phyloP scores from a whole-genome alignment of 768 basidiomycete genomes.

The Strobilomyces dryophilus region DNA sequence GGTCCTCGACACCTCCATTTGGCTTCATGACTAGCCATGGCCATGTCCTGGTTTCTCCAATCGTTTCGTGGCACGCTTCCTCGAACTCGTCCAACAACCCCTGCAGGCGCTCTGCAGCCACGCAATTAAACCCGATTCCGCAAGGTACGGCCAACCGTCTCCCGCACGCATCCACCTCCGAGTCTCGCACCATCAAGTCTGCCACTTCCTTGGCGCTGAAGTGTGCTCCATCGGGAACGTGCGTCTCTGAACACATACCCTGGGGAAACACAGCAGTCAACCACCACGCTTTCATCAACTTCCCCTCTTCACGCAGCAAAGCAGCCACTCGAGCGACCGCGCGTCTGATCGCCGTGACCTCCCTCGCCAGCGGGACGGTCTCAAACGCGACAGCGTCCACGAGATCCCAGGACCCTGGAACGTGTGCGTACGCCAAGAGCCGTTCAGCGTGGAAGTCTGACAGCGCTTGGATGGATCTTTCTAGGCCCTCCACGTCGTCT shows the following conservation, averaged over 20 bases:
- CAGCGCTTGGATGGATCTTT: slow-evolving; percentile 47
- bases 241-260: slow-evolving; percentile 43
- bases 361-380: slow-evolving; percentile 65
- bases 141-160: slow-evolving; percentile 34
- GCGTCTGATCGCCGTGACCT: slow-evolving; percentile 59
- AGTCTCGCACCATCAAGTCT: slow-evolving; percentile 33
- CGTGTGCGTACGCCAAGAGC: slow-evolving; percentile 47
- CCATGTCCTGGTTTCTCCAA: slow-evolving; percentile 11
- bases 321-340: slow-evolving; percentile 46
- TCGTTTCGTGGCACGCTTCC: slow-evolving; percentile 13
- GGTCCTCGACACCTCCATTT: slow-evolving; percentile 45
- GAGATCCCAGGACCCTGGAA: slow-evolving; percentile 46
- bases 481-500: slow-evolving; percentile 30
- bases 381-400: slow-evolving; percentile 74
- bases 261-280: slow-evolving; percentile 60
- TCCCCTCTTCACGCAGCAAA: slow-evolving; percentile 16
- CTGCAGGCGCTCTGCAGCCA: slow-evolving; percentile 42
- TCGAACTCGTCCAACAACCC: slow-evolving; percentile 37
- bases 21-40: slow-evolving; percentile 69
- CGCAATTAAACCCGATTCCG: slow-evolving; percentile 77
- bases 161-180: slow-evolving; percentile 10
- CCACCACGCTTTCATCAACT: slow-evolving; percentile 65
- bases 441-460: slow-evolving; percentile 61
- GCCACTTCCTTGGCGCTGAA: slow-evolving; percentile 41
- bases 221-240: slow-evolving; percentile 19